Evolutionary conservation across 306 rosid species (phyloP).

Genomic region (Trichosanthes cucumerina): DNA sequence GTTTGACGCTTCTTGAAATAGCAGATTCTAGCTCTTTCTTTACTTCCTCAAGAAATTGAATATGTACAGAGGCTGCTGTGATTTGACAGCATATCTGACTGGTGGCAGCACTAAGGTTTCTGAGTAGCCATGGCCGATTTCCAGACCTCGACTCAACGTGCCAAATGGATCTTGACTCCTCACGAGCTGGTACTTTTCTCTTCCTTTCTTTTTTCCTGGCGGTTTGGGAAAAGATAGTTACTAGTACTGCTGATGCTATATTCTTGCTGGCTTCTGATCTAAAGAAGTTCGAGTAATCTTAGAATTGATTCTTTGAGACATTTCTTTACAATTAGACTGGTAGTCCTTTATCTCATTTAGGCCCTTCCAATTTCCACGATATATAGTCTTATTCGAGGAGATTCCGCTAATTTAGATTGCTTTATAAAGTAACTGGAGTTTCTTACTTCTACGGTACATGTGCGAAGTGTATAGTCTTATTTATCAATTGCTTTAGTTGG

Average conservation of each 20-base stretch:
- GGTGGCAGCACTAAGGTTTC: constrained; percentile 21
- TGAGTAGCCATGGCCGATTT: constrained; percentile 70
- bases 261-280: not conserved
- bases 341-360: not conserved
- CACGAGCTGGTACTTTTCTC: constrained; percentile 41
- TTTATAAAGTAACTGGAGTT: not conserved
- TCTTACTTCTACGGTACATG: not conserved
- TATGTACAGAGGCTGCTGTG: not conserved
- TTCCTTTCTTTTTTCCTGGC: not conserved
- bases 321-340: not conserved
- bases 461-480: not conserved
- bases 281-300: not conserved
- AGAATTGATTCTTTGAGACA: not conserved
- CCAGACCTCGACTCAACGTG: constrained; percentile 70
- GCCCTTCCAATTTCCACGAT: not conserved
- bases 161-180: constrained; percentile 78
- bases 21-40: not conserved
- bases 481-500: not conserved
- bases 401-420: not conserved
- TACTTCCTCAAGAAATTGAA: not conserved
- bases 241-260: not conserved
- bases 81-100: not conserved
- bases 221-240: not conserved
- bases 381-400: not conserved
- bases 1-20: not conserved